These are phyloP conservation scores for Priceomyces carsonii DNA, from an alignment of 805 yeast genomes.

Conservation along the genomic window DNA sequence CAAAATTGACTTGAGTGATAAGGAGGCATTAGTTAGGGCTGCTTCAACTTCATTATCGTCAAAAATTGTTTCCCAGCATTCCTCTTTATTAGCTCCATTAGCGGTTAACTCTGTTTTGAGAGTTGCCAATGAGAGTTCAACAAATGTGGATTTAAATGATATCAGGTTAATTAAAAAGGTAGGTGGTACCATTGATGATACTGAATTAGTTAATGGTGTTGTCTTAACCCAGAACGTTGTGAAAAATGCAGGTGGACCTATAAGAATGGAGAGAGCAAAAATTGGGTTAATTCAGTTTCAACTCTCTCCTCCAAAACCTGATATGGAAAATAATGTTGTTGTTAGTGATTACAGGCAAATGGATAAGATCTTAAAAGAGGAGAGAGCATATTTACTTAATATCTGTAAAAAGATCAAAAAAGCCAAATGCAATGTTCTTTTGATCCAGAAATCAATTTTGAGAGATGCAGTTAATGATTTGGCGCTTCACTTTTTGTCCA, in stretches of 20 bases:
- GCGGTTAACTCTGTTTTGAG: slow-evolving; percentile 91
- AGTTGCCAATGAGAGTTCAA: slow-evolving; percentile 61
- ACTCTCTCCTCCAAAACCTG: slow-evolving; percentile 95
- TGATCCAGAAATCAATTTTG: slow-evolving; percentile 89
- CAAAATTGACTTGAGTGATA: slow-evolving; percentile 74
- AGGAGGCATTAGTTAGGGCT: slow-evolving; percentile 83
- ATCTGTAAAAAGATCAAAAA: slow-evolving; percentile 95
- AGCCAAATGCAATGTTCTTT: slow-evolving; percentile 90
- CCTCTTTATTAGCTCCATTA: slow-evolving; percentile 83
- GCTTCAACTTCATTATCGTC: slow-evolving; percentile 93
- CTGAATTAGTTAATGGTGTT: slow-evolving; percentile 89
- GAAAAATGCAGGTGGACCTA: slow-evolving; percentile 92
- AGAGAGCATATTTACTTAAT: slow-evolving; percentile 90
- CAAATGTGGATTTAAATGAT: slow-evolving; percentile 80
- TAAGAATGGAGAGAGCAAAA: slow-evolving; percentile 89
- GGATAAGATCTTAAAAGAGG: slow-evolving; percentile 98
- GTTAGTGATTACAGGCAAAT: slow-evolving; percentile 98
- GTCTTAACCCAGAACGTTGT: slow-evolving; percentile 89
- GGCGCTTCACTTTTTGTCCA: slow-evolving; percentile 91
- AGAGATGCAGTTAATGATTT: slow-evolving; percentile 94
- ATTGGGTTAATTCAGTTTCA: slow-evolving; percentile 92
- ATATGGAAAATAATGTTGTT: slow-evolving; percentile 95
- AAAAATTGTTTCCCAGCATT: slow-evolving; percentile 92
- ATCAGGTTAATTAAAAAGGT: slow-evolving; percentile 89
- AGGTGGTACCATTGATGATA: slow-evolving; percentile 98